Evolutionary conservation across 1,139 yeast species (phyloP).

Genomic region (Geotrichum reessii): DNA sequence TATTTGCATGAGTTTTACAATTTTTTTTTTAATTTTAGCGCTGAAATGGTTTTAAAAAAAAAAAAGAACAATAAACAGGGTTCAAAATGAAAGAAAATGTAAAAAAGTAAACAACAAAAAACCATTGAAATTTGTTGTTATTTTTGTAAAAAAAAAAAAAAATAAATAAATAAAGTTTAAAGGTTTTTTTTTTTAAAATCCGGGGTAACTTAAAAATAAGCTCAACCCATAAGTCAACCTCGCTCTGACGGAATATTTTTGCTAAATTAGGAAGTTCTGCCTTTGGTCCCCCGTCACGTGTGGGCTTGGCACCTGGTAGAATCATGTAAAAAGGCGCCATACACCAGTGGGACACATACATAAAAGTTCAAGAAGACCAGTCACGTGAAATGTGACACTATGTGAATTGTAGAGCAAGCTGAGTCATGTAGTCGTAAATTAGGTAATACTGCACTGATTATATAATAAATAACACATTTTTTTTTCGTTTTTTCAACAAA

Average conservation of each 20-base stretch:
- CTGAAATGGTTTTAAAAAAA: not conserved
- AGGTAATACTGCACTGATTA: not conserved
- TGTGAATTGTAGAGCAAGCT: not conserved
- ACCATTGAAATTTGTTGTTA: not conserved
- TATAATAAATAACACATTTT: not conserved
- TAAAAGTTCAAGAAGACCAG: not conserved
- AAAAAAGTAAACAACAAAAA: not conserved
- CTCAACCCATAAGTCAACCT: not conserved
- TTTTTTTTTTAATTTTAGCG: not conserved
- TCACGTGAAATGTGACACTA: not conserved
- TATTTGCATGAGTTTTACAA: not conserved
- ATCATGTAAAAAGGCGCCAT: not conserved
- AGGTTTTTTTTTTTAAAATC: not conserved
- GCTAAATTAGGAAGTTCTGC: constrained; percentile 1
- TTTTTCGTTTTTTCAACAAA: not conserved
- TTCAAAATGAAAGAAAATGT: not conserved
- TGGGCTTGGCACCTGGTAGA: not conserved
- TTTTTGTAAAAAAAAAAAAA: not conserved
- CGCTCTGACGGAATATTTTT: not conserved
- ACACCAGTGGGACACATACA: no score
- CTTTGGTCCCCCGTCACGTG: constrained; percentile 1
- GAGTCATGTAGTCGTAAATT: not conserved
- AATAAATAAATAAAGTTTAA: not conserved
- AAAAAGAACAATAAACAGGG: not conserved
- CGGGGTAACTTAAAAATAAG: not conserved